Evolutionary conservation across 176 grass and related monocot species (phyloP).

Genomic region (Hordeum vulgare): DNA sequence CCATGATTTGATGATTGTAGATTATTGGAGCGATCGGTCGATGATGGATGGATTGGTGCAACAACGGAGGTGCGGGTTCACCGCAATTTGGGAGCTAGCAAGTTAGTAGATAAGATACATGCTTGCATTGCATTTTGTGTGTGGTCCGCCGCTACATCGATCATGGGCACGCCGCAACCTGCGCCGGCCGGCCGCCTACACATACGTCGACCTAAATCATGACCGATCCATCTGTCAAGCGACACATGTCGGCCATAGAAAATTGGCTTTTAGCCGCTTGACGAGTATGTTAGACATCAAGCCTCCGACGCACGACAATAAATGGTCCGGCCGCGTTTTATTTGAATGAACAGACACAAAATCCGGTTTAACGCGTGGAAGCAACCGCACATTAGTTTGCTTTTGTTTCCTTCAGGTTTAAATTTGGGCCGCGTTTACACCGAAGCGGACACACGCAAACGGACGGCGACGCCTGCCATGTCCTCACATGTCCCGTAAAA

Average conservation of each 20-base stretch:
- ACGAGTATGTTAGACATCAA: no score
- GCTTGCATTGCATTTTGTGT: neutral
- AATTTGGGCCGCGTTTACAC: rapidly evolving
- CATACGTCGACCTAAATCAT: neutral
- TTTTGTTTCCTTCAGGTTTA: no score
- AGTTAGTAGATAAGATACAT: neutral
- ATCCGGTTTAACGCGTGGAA: no score
- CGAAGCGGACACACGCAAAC: no score
- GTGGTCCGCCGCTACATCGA: neutral
- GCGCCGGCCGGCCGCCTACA: neutral
- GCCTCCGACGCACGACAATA: no score
- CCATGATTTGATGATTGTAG: neutral
- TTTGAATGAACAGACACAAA: no score
- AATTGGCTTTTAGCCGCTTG: no score
- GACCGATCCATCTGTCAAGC: neutral
- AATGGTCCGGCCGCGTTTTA: no score
- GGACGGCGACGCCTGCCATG: no score
- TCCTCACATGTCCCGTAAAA: no score
- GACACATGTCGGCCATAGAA: neutral
- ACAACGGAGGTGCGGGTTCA: neutral
- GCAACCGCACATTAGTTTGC: no score
- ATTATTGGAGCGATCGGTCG: neutral
- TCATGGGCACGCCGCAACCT: neutral
- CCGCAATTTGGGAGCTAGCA: neutral
- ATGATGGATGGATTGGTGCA: neutral